Evolutionary conservation across 192 early-diverging fungal genomes (phyloP), one percentile per base, ranked within the genome.

Genomic region (Coemansia sp.): DNA sequence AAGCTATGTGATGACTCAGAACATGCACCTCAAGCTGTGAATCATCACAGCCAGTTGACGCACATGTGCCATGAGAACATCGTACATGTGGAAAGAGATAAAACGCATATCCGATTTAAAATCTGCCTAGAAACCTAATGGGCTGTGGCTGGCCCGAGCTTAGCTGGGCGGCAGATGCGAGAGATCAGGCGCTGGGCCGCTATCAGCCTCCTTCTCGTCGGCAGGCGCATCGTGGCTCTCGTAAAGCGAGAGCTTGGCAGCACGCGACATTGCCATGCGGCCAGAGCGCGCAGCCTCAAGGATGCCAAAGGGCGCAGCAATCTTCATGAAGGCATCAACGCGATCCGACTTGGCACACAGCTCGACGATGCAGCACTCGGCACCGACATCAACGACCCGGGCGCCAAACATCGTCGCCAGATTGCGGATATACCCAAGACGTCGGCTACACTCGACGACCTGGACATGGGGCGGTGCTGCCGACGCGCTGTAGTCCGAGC

Each of bases 231-330:
- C 39, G 13, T 91, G 85, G 57, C 84, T 66, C 36, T 88, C 87
- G 70, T 86, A 84, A 28, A 88, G 74, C 66, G 91, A 92, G 46
- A 91, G 89, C 61, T 95, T 88, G 24, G 92, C 90, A 18, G 91
- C 88, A 24, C 96, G 88, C 48, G 96, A 93, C 91, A 99, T 95
- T 20, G 95, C 94, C 95, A 99, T 97, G 62, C 90, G 87, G 69
- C 95, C 96, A 28, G 90, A 93, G 66, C 96, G 88, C n/a, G 93
- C 90, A 3, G 91, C 93, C 72, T 99, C 96, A 55, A 99, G 84
- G 56, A 99, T 91, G 37, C 96, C 96, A 70, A 92, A 99, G 21
- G 96, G 96, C 65, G 91, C 93, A n/a, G 93, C 83, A 26, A 99
- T 83, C 73, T 94, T 93, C 69, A 99, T 81, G 66, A 99, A 96